phyloP scores from a whole-genome alignment of 345 rosid species.

The Euphorbia tirucalli region DNA sequence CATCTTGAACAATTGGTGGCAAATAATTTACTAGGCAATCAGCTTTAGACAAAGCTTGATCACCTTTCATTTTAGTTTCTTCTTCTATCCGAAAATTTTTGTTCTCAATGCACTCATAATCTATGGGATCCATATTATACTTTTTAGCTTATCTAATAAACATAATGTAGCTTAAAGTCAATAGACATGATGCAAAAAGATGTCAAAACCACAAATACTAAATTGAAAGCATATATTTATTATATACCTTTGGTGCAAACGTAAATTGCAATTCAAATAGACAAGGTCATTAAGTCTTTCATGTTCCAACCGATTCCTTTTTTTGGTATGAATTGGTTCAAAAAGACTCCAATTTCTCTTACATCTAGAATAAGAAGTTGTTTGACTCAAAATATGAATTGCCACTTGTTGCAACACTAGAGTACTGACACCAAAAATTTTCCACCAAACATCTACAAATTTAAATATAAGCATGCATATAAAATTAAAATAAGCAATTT shows the following conservation, averaged over 20 bases:
- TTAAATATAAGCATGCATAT: too few species aligned
- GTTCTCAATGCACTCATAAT: not conserved
- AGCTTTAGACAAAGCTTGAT: not conserved
- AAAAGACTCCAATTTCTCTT: too few species aligned
- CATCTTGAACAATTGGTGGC: not conserved
- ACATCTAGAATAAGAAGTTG: too few species aligned
- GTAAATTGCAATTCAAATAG: not conserved
- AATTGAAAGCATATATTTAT: too few species aligned
- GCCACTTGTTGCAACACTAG: too few species aligned
- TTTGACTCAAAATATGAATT: too few species aligned
- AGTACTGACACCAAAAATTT: too few species aligned
- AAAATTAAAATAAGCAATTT: too few species aligned
- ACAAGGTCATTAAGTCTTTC: not conserved
- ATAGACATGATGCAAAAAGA: not conserved
- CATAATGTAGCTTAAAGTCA: not conserved
- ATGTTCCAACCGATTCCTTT: not conserved
- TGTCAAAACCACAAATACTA: too few species aligned
- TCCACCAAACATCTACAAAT: too few species aligned
- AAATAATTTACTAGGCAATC: not conserved
- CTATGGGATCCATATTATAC: not conserved
- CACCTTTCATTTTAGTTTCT: not conserved
- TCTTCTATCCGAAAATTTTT: not conserved
- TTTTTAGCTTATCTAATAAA: not conserved
- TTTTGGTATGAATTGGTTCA: not conserved
- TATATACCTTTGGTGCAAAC: not conserved